Evolutionary conservation across 2,329 filamentous ascomycete genomes (phyloP).

Genomic region (Trichophyton simii): DNA sequence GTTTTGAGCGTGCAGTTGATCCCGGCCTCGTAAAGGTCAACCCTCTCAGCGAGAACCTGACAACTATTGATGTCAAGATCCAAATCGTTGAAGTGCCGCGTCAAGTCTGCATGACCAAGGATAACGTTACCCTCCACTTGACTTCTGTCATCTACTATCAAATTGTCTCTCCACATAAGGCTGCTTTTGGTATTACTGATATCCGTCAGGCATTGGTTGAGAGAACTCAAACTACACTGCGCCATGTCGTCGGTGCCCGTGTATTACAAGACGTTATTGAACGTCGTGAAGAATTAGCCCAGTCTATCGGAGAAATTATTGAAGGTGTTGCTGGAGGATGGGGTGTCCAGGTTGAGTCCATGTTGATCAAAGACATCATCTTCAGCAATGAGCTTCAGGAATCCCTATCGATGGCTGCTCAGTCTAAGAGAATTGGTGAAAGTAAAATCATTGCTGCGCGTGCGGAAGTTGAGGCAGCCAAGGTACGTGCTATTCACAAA

Average conservation of each 20-base stretch:
- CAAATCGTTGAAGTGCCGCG: slow-evolving; percentile 93
- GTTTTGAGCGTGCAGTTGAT: slow-evolving; percentile 88
- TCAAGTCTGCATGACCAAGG: slow-evolving; percentile 98
- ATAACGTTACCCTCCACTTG: slow-evolving; percentile 88
- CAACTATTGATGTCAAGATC: slow-evolving; percentile 96
- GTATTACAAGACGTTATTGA: slow-evolving; percentile 97
- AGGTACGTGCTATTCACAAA: slow-evolving; percentile 41
- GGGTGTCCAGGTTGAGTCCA: slow-evolving; percentile 93
- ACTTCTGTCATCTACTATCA: slow-evolving; percentile 99
- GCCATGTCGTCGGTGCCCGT: slow-evolving; percentile 89
- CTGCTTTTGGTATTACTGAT: slow-evolving; percentile 90
- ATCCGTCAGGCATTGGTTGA: slow-evolving; percentile 93
- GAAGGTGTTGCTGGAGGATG: slow-evolving; percentile 87
- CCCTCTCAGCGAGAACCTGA: slow-evolving; percentile 76
- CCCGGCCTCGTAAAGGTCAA: slow-evolving; percentile 96
- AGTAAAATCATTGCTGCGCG: slow-evolving; percentile 96
- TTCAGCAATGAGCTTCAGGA: slow-evolving; percentile 94
- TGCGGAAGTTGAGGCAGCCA: slow-evolving; percentile 91
- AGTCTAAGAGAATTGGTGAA: slow-evolving; percentile 96
- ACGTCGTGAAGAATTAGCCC: slow-evolving; percentile 90
- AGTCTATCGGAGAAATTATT: slow-evolving; percentile 92
- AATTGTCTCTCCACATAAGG: slow-evolving; percentile 88
- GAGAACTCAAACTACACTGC: slow-evolving; percentile 92
- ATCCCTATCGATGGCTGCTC: slow-evolving; percentile 92
- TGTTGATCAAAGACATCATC: slow-evolving; percentile 99